Conservation (phyloP, 768 basidiomycete genomes). For the Psilocybe azurescens region DNA sequence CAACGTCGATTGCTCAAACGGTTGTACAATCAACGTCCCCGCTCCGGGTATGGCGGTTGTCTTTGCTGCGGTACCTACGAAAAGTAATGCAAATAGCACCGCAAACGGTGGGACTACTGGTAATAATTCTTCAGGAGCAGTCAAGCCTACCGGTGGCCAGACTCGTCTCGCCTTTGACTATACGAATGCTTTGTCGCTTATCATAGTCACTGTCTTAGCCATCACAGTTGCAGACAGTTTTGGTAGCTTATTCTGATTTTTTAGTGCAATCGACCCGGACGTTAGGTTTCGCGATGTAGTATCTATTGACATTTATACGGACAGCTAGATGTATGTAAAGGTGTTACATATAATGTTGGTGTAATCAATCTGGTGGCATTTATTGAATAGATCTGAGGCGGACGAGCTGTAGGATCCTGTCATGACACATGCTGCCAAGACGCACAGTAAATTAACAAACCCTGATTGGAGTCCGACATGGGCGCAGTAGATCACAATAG, state of each 20-base stretch:
- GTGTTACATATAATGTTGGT: too few relatives aligned
- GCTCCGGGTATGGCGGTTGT: slow-evolving; percentile 54
- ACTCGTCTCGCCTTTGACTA: neutral
- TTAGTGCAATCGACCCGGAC: neutral
- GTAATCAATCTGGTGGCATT: too few relatives aligned
- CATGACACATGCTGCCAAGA: too few relatives aligned
- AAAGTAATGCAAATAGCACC: neutral
- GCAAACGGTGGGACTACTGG: neutral
- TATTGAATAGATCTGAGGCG: too few relatives aligned
- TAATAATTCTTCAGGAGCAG: neutral
- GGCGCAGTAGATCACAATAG: too few relatives aligned
- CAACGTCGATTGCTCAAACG: slow-evolving; percentile 44
- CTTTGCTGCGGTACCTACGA: slow-evolving; percentile 28
- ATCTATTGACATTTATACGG: too few relatives aligned
- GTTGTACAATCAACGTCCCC: slow-evolving; percentile 53
- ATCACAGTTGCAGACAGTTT: neutral
- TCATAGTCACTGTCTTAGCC: neutral
- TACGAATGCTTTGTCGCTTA: neutral
- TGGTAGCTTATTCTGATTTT: neutral
- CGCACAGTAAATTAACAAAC: too few relatives aligned
- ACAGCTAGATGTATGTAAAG: too few relatives aligned
- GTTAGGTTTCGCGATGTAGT: too few relatives aligned
- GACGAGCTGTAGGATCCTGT: too few relatives aligned
- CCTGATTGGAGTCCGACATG: too few relatives aligned
- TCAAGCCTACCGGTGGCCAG: neutral